Base-by-base conservation (phyloP, 2,329 filamentous ascomycete genomes). In the Pseudocercospora cruenta region DNA sequence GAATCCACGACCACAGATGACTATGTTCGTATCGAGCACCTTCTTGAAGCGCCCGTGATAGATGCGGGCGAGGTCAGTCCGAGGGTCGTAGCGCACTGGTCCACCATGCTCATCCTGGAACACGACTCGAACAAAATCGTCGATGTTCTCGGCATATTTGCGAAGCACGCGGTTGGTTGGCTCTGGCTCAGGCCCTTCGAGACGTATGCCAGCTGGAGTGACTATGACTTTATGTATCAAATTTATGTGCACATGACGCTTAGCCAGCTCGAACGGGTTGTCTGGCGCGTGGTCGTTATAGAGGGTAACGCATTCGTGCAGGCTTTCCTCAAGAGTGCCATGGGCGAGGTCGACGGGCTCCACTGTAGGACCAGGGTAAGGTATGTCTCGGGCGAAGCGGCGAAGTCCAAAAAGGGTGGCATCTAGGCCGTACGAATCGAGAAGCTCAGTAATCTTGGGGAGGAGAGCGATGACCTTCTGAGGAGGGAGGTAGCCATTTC, bases 51-150 rank as follows among this genome's bases (percentile, higher is more conserved):
- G 86, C 0, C 75, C 71, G 67, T 87, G 85, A 57, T 80, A 83
- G 8, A 93, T 82, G 0, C 69, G 51, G 0, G 86, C 81, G 4
- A 85, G 79, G 1, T 83, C 84, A 0, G 82, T 73, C 3, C 76
- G 71, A 9, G 84, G 76, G 64, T 88, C 88, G 74, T 87, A 88
- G 19, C 80, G 82, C 0, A 95, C 74, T 19, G 86, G 84, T 24
- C 88, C 82, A 0, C 90, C 90, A 72, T 91, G 86, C 74, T 96
- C 92, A 55, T 95, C 92, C 31, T 84, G 84, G 71, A 95, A 93
- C 6, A 87, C 84, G 0, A 94, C 90, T 0, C 92, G 85, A 0
- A 92, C 73, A 70, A 93, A 93, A 70, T 85, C 83, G 54, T 91
- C 86, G 1, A 84, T 84, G 63, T 88, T 81, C 0, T 84, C 72